phyloP scores from a whole-genome alignment of 163 green algal genomes.

The Coccomyxa subellipsoidea region DNA sequence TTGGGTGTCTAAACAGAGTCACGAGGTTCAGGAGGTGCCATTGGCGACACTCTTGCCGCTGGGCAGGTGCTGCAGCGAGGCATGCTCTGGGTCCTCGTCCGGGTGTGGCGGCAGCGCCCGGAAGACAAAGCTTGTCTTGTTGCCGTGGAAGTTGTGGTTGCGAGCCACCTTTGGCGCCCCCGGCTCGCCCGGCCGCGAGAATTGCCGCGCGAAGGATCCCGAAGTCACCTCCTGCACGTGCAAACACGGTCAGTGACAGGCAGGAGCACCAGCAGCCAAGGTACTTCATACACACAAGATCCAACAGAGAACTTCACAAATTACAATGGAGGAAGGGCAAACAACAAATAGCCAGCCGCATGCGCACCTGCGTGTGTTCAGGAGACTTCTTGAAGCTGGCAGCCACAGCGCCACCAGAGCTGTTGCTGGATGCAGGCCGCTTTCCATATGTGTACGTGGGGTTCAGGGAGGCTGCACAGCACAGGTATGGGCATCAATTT shows the following conservation, averaged over 20 bases:
- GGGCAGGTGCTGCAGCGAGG: not conserved
- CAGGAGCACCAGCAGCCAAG: not conserved
- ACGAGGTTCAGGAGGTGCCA: not conserved
- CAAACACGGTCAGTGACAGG: not conserved
- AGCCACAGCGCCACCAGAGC: not conserved
- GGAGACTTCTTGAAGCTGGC: not conserved
- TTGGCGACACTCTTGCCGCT: not conserved
- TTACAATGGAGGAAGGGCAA: too few relatives aligned
- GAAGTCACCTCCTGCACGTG: not conserved
- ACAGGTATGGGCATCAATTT: not conserved
- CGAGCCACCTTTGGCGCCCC: not conserved
- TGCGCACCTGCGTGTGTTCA: not conserved
- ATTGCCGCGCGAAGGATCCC: not conserved
- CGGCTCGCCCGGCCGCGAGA: not conserved
- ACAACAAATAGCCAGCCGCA: too few relatives aligned
- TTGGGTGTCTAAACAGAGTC: too few relatives aligned
- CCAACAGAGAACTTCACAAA: too few relatives aligned
- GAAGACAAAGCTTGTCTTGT: not conserved
- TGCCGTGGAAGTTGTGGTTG: not conserved
- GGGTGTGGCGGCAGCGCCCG: not conserved
- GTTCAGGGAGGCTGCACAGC: not conserved
- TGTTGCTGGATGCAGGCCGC: not conserved
- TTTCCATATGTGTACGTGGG: not conserved
- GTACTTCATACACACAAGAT: too few relatives aligned
- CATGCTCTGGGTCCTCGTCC: not conserved